Conservation (phyloP, 2,329 filamentous ascomycete genomes). For the Ophiocordyceps camponoti-floridani region DNA sequence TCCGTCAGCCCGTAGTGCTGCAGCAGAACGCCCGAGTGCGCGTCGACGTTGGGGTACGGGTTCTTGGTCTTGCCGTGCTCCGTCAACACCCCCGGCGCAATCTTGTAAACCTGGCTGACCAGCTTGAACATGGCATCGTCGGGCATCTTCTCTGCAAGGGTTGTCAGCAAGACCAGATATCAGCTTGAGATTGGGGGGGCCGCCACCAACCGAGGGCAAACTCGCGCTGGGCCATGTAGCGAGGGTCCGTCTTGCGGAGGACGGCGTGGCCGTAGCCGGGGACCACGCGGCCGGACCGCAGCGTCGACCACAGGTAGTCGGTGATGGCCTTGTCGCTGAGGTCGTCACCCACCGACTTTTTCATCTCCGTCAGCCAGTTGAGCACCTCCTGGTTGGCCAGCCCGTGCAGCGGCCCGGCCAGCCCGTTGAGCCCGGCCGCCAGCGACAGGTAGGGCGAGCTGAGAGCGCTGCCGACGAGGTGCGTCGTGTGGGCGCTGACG, state of each 20-base stretch:
- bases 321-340: conserved; percentile 92
- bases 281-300: conserved; percentile 89
- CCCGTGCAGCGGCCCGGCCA: conserved; percentile 95
- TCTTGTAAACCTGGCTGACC: conserved; percentile 99
- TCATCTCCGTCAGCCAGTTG: conserved; percentile 99
- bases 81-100: conserved; percentile 88
- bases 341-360: conserved; percentile 83
- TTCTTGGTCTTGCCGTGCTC: conserved; percentile 99
- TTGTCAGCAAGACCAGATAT: conserved; percentile 9
- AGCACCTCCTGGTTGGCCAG: conserved; percentile 99
- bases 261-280: conserved; percentile 98
- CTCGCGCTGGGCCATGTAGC: conserved; percentile 95
- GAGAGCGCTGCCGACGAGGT: conserved; percentile 89
- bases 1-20: conserved; percentile 99
- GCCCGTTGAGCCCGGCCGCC: conserved; percentile 90
- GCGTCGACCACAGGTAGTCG: conserved; percentile 95
- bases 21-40: conserved; percentile 96
- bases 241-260: conserved; percentile 97
- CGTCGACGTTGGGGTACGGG: conserved; percentile 97
- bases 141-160: conserved; percentile 53
- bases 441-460: conserved; percentile 96
- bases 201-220: conserved; percentile 51
- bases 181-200: not conserved
- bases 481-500: conserved; percentile 94
- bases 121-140: conserved; percentile 99